Evolutionary conservation across 2,329 filamentous ascomycete species (phyloP).

Genomic region (Phialemoniopsis sp.): DNA sequence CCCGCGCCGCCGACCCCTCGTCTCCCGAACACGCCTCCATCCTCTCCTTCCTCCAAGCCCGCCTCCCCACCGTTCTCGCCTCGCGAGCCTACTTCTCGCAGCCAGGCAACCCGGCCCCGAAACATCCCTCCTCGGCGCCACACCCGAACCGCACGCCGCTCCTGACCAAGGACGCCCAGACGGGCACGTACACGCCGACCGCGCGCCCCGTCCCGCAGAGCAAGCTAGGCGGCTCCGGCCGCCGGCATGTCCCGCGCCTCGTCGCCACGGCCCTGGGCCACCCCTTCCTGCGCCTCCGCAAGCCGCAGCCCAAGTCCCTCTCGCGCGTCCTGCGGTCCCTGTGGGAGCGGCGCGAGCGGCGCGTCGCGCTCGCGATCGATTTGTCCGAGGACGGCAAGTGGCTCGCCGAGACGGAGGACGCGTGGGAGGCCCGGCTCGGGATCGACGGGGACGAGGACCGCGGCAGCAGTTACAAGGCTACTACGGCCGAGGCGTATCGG

Average conservation of each 20-base stretch:
- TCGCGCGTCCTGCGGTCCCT: slow-evolving; percentile 53
- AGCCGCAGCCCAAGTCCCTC: slow-evolving; percentile 59
- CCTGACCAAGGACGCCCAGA: slow-evolving; percentile 13
- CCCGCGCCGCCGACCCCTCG: slow-evolving; percentile 28
- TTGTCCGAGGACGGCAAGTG: slow-evolving; percentile 25
- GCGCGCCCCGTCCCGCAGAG: slow-evolving; percentile 42
- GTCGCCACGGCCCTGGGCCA: slow-evolving; percentile 46
- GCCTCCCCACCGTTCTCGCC: slow-evolving; percentile 15
- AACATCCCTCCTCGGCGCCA: slow-evolving; percentile 8
- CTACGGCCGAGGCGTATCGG: slow-evolving; percentile 8
- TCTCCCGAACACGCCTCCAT: slow-evolving; percentile 36
- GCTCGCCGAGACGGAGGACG: slow-evolving; percentile 35
- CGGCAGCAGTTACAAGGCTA: slow-evolving; percentile 24
- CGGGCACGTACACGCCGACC: slow-evolving; percentile 35
- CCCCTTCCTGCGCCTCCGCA: slow-evolving; percentile 63
- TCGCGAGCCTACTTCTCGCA: slow-evolving; percentile 9
- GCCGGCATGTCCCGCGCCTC: slow-evolving; percentile 55
- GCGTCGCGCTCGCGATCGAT: slow-evolving; percentile 29
- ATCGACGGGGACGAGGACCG: slow-evolving; percentile 3
- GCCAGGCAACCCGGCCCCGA: slow-evolving; percentile 7
- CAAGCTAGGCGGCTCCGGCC: slow-evolving; percentile 38
- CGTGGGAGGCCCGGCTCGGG: slow-evolving; percentile 40
- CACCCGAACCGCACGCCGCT: slow-evolving; percentile 19
- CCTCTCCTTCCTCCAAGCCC: slow-evolving; percentile 31
- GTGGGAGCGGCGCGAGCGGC: slow-evolving; percentile 33